Percentiles rank a stretch among this genome's conserved stretches.
Evolutionary conservation across 345 rosid species (phyloP).

Genomic region (Sisymbrium irio): DNA sequence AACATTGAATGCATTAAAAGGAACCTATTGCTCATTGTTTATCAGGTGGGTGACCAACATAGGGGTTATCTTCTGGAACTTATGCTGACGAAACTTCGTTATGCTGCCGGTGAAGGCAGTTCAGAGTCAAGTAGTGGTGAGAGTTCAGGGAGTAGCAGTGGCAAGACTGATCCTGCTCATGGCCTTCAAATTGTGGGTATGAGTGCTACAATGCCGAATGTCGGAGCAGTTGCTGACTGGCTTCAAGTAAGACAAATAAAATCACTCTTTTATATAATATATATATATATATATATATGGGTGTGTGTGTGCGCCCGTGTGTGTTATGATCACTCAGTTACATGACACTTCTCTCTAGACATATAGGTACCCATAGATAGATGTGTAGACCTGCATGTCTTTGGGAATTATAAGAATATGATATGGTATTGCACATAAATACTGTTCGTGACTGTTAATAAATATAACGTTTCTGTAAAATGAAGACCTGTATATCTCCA

Average conservation of each 20-base stretch:
- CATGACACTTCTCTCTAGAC: conserved; percentile 2
- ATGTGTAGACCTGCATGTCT: background rate
- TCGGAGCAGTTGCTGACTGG: conserved; percentile 97
- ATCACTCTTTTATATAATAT: background rate
- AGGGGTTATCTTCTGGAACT: conserved; percentile 98
- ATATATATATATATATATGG: background rate
- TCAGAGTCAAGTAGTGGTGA: conserved; percentile 80
- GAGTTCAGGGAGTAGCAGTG: conserved; percentile 79
- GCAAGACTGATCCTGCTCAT: conserved; percentile 71
- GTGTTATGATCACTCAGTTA: background rate
- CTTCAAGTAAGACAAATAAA: conserved; percentile 68
- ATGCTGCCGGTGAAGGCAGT: conserved; percentile 92
- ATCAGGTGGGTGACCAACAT: conserved; percentile 88
- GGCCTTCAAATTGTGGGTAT: conserved; percentile 98
- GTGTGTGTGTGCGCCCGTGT: background rate
- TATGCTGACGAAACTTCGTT: conserved; percentile 91
- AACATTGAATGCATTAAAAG: conserved; percentile 9
- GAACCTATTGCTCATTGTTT: conserved; percentile 22
- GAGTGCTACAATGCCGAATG: conserved; percentile 99
- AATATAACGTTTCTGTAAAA: background rate
- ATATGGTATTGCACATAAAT: background rate
- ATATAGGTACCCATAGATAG: background rate
- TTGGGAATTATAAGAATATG: conserved; percentile 1
- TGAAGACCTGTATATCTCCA: background rate
- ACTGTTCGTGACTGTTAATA: background rate